These are phyloP conservation scores for Jimgerdemannia flammicorona DNA, from an alignment of 192 early-diverging fungal species.

Conservation along the genomic window DNA sequence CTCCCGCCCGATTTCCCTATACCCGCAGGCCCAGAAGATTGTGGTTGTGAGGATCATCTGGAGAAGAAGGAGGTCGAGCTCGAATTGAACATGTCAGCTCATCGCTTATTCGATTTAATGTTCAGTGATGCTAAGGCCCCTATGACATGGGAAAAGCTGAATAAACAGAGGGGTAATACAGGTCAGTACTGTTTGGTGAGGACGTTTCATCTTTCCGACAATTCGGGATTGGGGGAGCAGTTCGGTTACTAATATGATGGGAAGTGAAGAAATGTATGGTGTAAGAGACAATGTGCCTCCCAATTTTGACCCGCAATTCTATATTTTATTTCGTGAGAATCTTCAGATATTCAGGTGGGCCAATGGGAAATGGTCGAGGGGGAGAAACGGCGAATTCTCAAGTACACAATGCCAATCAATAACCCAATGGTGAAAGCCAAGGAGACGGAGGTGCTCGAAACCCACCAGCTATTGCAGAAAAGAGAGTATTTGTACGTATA, in stretches of 20 bases:
- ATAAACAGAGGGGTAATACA: slow-evolving; percentile 4
- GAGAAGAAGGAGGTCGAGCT: slow-evolving; percentile 58
- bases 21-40: slow-evolving; percentile 31
- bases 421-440: slow-evolving; percentile 74
- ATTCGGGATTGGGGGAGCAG: too few species aligned
- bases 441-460: slow-evolving; percentile 60
- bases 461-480: slow-evolving; percentile 47
- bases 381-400: slow-evolving; percentile 36
- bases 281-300: too few species aligned
- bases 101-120: slow-evolving; percentile 52
- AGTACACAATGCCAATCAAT: slow-evolving; percentile 65
- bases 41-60: slow-evolving; percentile 64
- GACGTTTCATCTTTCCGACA: not conserved
- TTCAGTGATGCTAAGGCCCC: slow-evolving; percentile 33
- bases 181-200: slow-evolving; percentile 7
- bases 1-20: too few species aligned
- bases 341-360: not conserved
- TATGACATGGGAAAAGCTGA: slow-evolving; percentile 21
- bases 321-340: not conserved
- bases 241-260: not conserved
- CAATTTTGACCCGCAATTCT: too few species aligned
- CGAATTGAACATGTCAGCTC: slow-evolving; percentile 52
- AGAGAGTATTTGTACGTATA: slow-evolving; percentile 52
- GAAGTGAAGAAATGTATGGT: not conserved
- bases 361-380: slow-evolving; percentile 6